Conservation (phyloP, 192 early-diverging fungal species). For the Spinellus fusiger region DNA sequence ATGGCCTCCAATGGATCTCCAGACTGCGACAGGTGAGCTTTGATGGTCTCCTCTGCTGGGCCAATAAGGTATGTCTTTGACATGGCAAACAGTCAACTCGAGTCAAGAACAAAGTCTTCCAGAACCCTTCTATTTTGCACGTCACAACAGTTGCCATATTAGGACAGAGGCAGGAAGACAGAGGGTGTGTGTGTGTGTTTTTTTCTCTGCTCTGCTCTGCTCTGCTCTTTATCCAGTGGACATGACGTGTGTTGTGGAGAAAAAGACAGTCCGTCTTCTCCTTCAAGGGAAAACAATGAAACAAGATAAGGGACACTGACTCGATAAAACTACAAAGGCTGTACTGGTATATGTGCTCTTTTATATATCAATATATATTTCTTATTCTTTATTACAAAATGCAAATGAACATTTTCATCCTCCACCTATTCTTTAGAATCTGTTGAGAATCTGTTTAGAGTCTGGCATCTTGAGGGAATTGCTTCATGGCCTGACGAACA, state of each 20-base stretch:
- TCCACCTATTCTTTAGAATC: too few relatives aligned
- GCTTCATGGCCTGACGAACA: constrained; percentile 52
- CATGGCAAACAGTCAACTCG: not conserved
- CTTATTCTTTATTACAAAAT: not conserved
- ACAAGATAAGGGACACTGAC: not conserved
- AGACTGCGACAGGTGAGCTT: constrained; percentile 18
- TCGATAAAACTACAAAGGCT: not conserved
- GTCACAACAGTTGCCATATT: too few relatives aligned
- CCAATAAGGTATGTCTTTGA: constrained; percentile 20
- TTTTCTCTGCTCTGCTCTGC: too few relatives aligned
- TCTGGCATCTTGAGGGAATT: constrained; percentile 14
- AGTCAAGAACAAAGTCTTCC: not conserved
- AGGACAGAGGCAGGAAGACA: too few relatives aligned
- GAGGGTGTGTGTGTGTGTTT: too few relatives aligned
- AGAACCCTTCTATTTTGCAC: not conserved
- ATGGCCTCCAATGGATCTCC: constrained; percentile 31
- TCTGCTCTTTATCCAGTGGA: too few relatives aligned
- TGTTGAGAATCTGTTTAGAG: too few relatives aligned
- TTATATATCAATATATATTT: not conserved
- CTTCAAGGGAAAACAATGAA: too few relatives aligned
- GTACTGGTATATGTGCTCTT: not conserved
- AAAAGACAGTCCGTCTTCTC: too few relatives aligned
- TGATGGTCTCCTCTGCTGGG: constrained; percentile 24
- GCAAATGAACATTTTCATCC: not conserved
- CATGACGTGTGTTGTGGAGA: too few relatives aligned